phyloP scores from a whole-genome alignment of 2,329 filamentous ascomycete genomes.

The Calonectria henricotiae region DNA sequence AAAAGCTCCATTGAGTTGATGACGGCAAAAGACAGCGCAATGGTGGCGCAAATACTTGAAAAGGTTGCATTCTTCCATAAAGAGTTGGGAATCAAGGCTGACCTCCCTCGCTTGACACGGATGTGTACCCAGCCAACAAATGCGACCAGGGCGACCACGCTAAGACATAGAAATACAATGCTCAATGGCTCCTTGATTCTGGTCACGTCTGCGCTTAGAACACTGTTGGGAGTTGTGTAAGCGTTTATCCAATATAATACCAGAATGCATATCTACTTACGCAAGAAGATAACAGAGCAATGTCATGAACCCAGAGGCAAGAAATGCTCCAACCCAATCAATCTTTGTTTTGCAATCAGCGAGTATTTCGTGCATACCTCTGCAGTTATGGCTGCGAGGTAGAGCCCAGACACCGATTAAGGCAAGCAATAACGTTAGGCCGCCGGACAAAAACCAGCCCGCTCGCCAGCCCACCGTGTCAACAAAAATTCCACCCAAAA shows the following conservation, averaged over 20 bases:
- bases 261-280: constrained; percentile 55
- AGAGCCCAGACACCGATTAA: constrained; percentile 58
- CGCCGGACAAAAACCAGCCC: constrained; percentile 63
- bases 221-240: constrained; percentile 41
- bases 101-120: constrained; percentile 63
- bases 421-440: constrained; percentile 58
- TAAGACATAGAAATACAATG: constrained; percentile 65
- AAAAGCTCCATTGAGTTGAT: constrained; percentile 66
- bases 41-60: constrained; percentile 68
- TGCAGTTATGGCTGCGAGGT: constrained; percentile 52
- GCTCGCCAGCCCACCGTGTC: constrained; percentile 66
- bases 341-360: constrained; percentile 59
- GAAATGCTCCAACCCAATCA: constrained; percentile 69
- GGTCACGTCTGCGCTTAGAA: constrained; percentile 59
- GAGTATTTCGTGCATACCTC: constrained; percentile 48
- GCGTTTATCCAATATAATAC: neutral
- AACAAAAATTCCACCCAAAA: constrained; percentile 66
- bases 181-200: constrained; percentile 63
- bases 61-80: constrained; percentile 75
- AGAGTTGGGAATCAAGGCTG: constrained; percentile 75
- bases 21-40: constrained; percentile 65
- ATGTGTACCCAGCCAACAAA: constrained; percentile 72
- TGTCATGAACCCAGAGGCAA: constrained; percentile 65
- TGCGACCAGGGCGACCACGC: constrained; percentile 61
- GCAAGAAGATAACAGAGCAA: constrained; percentile 71